These are phyloP conservation scores for Calycina herbarum DNA, from an alignment of 2,329 filamentous ascomycete genomes.

Conservation along the genomic window DNA sequence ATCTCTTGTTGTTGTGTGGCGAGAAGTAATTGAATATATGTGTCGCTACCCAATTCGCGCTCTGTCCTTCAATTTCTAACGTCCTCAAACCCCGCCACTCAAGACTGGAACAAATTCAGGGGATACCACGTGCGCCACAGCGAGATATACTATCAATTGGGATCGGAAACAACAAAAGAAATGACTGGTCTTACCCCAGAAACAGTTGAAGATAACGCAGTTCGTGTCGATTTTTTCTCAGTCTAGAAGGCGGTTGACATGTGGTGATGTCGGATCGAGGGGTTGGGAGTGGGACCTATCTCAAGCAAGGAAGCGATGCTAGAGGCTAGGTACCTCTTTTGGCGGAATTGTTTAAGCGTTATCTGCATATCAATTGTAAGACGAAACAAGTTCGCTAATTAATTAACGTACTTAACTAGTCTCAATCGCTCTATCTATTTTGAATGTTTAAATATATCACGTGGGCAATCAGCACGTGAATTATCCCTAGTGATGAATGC, in stretches of 20 bases:
- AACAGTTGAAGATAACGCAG: background rate
- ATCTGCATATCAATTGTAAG: no score
- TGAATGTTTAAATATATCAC: no score
- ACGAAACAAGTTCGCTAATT: no score
- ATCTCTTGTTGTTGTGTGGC: background rate
- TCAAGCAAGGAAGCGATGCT: background rate
- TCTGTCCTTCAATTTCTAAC: conserved; percentile 1
- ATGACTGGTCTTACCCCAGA: background rate
- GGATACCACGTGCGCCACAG: background rate
- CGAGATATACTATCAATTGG: background rate
- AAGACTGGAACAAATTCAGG: background rate
- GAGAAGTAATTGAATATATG: background rate
- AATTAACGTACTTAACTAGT: no score
- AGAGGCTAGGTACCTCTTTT: background rate
- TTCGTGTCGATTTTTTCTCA: background rate
- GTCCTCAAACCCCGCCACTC: background rate
- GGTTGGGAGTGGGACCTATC: background rate
- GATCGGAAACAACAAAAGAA: background rate
- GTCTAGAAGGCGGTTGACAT: background rate
- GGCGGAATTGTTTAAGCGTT: no score
- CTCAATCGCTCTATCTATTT: no score
- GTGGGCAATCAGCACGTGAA: no score
- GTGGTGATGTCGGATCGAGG: background rate
- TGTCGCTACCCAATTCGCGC: background rate
- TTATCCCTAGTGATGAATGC: no score